Evolutionary conservation across 805 yeast genomes (phyloP), one percentile per base, ranked within the genome.

Genomic region (Saturnispora ahearnii): DNA sequence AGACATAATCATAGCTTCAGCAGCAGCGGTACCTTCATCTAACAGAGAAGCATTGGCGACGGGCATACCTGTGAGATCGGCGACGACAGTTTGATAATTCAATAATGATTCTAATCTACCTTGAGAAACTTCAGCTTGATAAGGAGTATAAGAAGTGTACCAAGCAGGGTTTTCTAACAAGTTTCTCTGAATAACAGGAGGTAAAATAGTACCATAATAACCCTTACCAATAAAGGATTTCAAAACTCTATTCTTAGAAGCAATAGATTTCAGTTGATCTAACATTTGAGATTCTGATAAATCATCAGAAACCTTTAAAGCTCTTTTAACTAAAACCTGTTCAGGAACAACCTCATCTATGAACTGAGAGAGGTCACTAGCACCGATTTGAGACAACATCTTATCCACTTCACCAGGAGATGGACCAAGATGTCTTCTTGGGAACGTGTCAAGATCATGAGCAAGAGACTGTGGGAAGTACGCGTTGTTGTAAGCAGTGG

Each of bases 141-240:
- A 93, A 33, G 99, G 99, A 24, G 99, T 93, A 66, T 93, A 93
- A 1, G 97, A 88, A 21, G 99, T 93, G 73, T 93, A 93, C 99
- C 99, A 93, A 63, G 89, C 96, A 5, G 99, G 99, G 53, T 84
- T 80, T 67, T 93, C 99, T 51, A 93, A 71, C 51, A 93, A 68
- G 61, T 93, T 93, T 64, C 99, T 81, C 71, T 87, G 95, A 58
- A 93, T 86, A 33, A 91, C 96, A 1, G 95, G 84, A 0, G 99
- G 99, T 43, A 87, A 72, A 47, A 78, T 73, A 0, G 98, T 91
- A 52, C 95, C 95, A 58, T 87, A 85, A 68, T 91, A 93, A 38
- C 99, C 99, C 64, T 87, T 86, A 54, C 99, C 99, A 52, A 93
- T 91, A 58, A 82, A 83, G 38, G 90, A 79, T 66, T 79, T 79